A percentile compares a stretch with the other conserved stretches of the same genome.
phyloP scores from a whole-genome alignment of 257 asterid genomes.

The Solanum neorickii region DNA sequence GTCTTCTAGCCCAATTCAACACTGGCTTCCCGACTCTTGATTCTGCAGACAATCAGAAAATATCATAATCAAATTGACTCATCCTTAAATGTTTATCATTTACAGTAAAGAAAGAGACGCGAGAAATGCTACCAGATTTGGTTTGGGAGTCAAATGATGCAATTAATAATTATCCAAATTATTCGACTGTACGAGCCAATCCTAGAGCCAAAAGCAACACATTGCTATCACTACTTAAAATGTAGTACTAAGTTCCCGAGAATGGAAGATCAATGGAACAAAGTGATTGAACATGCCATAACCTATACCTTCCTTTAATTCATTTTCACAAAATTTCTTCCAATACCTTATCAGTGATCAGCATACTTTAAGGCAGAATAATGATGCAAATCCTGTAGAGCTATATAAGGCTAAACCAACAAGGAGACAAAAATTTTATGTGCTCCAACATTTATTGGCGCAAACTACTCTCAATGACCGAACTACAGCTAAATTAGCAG shows the following conservation, averaged over 20 bases:
- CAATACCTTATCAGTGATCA: not conserved
- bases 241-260: not conserved
- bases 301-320: not conserved
- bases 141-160: not conserved
- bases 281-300: not conserved
- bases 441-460: not conserved
- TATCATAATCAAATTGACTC: not conserved
- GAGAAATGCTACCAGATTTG: not conserved
- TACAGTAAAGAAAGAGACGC: not conserved
- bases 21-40: slow-evolving; percentile 82
- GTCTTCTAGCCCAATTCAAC: slow-evolving; percentile 85
- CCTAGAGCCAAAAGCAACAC: not conserved
- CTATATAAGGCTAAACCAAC: not conserved
- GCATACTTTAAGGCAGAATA: not conserved
- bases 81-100: not conserved
- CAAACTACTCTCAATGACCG: not conserved
- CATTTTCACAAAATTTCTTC: not conserved
- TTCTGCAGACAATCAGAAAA: slow-evolving; percentile 29
- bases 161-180: not conserved
- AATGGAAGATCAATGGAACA: not conserved
- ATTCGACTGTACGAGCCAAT: not conserved
- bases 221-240: not conserved
- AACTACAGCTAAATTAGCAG: not conserved
- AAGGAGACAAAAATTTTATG: not conserved
- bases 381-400: not conserved